Conservation (phyloP, 441 rosid genomes). For the Omphalea diandra region DNA sequence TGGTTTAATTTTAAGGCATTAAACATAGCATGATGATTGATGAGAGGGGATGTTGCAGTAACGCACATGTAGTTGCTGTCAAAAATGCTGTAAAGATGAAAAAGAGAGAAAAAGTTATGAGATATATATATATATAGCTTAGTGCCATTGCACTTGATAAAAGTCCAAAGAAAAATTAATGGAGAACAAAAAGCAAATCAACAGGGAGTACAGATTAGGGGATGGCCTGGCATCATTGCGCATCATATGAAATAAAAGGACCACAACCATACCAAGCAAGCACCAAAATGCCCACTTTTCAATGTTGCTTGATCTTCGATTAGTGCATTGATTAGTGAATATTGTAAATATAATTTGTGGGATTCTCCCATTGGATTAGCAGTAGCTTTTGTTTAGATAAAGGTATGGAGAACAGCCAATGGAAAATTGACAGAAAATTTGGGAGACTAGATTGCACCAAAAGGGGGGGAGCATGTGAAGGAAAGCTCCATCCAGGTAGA, state of each 20-base stretch:
- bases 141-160: neutral
- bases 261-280: neutral
- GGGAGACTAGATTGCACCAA: conserved; percentile 4
- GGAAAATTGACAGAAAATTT: neutral
- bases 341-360: too few relatives aligned
- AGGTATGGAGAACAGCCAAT: neutral
- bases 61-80: neutral
- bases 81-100: conserved; percentile 4
- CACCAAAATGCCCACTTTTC: conserved; percentile 9
- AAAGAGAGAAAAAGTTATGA: neutral
- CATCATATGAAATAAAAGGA: neutral
- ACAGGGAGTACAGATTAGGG: neutral
- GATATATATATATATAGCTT: neutral
- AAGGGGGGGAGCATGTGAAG: conserved; percentile 8
- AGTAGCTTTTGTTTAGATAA: too few relatives aligned
- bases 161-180: neutral
- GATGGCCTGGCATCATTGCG: neutral
- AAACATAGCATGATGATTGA: neutral
- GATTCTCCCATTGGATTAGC: too few relatives aligned
- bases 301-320: neutral
- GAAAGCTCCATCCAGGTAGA: too few relatives aligned
- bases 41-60: neutral
- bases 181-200: neutral
- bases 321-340: neutral
- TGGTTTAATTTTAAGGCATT: neutral